Conservation (phyloP, 2,329 filamentous ascomycete species). For the Pseudocercospora pini-densiflorae region DNA sequence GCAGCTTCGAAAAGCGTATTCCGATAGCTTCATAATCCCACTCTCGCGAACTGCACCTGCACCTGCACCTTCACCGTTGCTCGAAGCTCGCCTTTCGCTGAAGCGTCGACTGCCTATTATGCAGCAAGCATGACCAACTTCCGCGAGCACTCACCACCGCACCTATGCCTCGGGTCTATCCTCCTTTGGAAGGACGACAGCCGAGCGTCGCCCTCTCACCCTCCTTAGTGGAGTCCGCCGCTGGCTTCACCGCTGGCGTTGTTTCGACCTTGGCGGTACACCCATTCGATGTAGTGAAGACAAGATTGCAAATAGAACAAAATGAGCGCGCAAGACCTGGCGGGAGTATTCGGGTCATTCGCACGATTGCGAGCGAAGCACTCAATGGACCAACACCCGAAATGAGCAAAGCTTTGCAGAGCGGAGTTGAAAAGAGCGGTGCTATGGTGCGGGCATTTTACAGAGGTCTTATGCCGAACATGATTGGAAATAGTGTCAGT, state of each 20-base stretch:
- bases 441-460: slow-evolving; percentile 67
- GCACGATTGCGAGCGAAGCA: slow-evolving; percentile 36
- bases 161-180: slow-evolving; percentile 55
- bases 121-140: slow-evolving; percentile 8
- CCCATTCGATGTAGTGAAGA: slow-evolving; percentile 95
- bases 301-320: slow-evolving; percentile 72
- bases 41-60: not conserved
- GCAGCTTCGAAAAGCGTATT: not conserved
- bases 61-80: not conserved
- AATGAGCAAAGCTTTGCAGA: slow-evolving; percentile 6
- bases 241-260: slow-evolving; percentile 86
- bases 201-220: slow-evolving; percentile 66
- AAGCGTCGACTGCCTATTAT: slow-evolving; percentile 3
- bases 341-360: slow-evolving; percentile 34
- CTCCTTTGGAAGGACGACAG: slow-evolving; percentile 50
- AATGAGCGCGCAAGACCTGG: slow-evolving; percentile 30
- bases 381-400: slow-evolving; percentile 21
- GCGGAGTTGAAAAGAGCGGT: slow-evolving; percentile 15
- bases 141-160: slow-evolving; percentile 8
- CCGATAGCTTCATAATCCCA: not conserved
- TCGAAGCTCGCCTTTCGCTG: not conserved
- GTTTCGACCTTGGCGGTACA: slow-evolving; percentile 86
- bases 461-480: slow-evolving; percentile 85
- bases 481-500: slow-evolving; percentile 85
- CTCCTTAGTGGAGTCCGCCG: slow-evolving; percentile 82